Base-by-base conservation (phyloP, 345 rosid genomes). In the Barbarea vulgaris region DNA sequence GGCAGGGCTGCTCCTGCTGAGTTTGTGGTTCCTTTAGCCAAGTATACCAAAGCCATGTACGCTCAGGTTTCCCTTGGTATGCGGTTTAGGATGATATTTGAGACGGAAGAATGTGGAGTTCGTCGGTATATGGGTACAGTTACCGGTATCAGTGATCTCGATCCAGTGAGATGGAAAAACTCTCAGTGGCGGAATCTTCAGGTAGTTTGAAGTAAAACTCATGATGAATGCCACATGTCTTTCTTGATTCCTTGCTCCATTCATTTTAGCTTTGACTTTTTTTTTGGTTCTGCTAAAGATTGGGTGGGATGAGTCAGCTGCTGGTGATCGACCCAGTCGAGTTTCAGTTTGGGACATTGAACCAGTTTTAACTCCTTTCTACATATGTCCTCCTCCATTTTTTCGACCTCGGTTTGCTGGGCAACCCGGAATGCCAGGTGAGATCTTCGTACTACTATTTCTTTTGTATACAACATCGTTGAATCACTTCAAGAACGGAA, bases 171-270 rank as follows among this genome's bases (percentile, higher is more conserved):
- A 69, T 95, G 97, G 99, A 95, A 92, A 81, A 83, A 67, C 76
- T 95, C 99, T 46, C 98, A 92, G 70, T 92, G 98, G 99, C 94
- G 97, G 64, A 95, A 87, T 84, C 93, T 95, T 79, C 99, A 95
- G 99, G 98, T 94, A 85, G 30, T 61, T 68, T 54, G 58, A 53
- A 63, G 46, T 18, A 25, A 53, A 62, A 47, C 51, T 44, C 52
- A 47, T 55, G 60, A 64, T 64, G 21, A 21, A 75, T 36, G 53
- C 54, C n/a, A 36, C 13, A 14, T 57, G 11, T 14, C 13, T 48
- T 41, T 31, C 36, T 19, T 64, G 53, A 63, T 56, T 27, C 21
- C 3, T 44, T 64, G 53, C 58, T 46, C 67, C 76, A 10, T 56
- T 74, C 39, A 46, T 47, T 28, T 74, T 57, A 34, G 15, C 42